These are phyloP conservation scores for Poa pratensis DNA, from an alignment of 176 grass and related monocot species.

Conservation along the genomic window DNA sequence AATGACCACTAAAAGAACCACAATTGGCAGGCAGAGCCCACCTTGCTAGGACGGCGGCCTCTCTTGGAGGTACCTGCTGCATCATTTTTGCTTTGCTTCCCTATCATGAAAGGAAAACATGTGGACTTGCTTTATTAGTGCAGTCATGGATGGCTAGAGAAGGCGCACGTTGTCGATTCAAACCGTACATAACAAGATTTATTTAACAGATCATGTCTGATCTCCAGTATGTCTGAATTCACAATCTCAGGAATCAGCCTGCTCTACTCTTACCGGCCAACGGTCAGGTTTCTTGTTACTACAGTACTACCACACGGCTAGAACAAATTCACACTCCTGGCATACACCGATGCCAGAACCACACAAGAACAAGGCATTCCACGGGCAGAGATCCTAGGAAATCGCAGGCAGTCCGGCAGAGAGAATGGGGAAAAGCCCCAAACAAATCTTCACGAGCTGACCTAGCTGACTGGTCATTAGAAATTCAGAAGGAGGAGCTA, in stretches of 20 bases:
- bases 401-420: not conserved
- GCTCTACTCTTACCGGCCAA: not conserved
- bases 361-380: not conserved
- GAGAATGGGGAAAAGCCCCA: not conserved
- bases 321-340: not conserved
- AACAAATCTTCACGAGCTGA: not conserved
- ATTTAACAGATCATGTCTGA: not conserved
- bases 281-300: not conserved
- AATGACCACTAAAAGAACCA: not conserved
- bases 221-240: not conserved
- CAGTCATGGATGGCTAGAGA: not conserved
- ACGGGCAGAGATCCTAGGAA: not conserved
- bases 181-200: not conserved
- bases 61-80: slow-evolving; percentile 19
- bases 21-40: not conserved
- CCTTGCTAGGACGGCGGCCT: slow-evolving; percentile 41
- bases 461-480: not conserved
- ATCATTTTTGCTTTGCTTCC: slow-evolving; percentile 26
- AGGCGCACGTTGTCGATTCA: not conserved
- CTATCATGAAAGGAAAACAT: not conserved
- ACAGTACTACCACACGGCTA: not conserved
- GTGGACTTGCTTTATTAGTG: not conserved
- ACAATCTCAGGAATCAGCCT: too few relatives aligned
- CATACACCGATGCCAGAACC: not conserved
- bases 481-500: not conserved